Evolutionary conservation across 176 grass and related monocot genomes (phyloP).

Genomic region (Triticum dicoccoides): DNA sequence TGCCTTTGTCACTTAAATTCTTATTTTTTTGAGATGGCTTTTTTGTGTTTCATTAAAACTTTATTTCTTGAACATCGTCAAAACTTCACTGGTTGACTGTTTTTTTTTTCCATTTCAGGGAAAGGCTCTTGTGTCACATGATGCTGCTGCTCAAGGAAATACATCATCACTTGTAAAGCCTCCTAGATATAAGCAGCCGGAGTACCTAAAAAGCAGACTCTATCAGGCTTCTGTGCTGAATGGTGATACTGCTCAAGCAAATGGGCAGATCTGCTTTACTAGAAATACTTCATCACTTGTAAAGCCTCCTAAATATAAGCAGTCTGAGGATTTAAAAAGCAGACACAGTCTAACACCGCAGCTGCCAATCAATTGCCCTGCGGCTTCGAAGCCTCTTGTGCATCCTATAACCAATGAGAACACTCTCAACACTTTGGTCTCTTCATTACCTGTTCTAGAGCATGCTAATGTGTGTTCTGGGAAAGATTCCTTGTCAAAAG

Average conservation of each 20-base stretch:
- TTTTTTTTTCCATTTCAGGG: slow-evolving; percentile 54
- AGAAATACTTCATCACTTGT: slow-evolving; percentile 24
- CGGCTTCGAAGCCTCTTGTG: slow-evolving; percentile 26
- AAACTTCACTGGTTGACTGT: slow-evolving; percentile 2
- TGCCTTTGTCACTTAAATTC: not conserved
- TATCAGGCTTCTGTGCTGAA: slow-evolving; percentile 37
- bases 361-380: slow-evolving; percentile 22
- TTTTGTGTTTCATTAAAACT: not conserved
- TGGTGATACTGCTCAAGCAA: slow-evolving; percentile 37
- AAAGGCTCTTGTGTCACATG: slow-evolving; percentile 41
- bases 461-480: not conserved
- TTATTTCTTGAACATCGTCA: not conserved
- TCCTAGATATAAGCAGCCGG: slow-evolving; percentile 26
- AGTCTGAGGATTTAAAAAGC: slow-evolving; percentile 23
- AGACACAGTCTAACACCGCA: slow-evolving; percentile 28
- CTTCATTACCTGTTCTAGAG: slow-evolving; percentile 11
- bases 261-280: slow-evolving; percentile 11
- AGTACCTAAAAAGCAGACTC: slow-evolving; percentile 23
- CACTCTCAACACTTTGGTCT: not conserved
- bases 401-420: slow-evolving; percentile 1
- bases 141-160: slow-evolving; percentile 40
- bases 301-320: slow-evolving; percentile 40
- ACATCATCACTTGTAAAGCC: slow-evolving; percentile 34
- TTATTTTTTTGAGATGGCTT: slow-evolving; percentile 2
- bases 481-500: slow-evolving; percentile 22